These are phyloP conservation scores for Cercospora sp. DNA, from an alignment of 2,329 filamentous ascomycete genomes.

Conservation along the genomic window DNA sequence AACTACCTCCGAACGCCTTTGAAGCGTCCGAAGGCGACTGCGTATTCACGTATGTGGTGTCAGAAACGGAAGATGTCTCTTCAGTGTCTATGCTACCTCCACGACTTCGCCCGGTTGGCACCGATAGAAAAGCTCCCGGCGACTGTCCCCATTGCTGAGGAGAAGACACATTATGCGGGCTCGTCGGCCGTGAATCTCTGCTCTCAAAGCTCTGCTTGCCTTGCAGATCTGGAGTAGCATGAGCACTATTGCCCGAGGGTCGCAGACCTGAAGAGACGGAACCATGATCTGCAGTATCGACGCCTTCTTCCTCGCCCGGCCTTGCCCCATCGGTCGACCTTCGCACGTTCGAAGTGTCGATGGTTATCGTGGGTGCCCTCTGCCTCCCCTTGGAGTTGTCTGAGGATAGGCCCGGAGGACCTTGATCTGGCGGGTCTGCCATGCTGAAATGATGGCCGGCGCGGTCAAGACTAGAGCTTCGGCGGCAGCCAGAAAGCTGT, in stretches of 20 bases:
- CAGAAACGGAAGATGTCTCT: conserved; percentile 57
- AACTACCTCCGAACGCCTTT: conserved; percentile 33
- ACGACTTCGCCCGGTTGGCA: conserved; percentile 63
- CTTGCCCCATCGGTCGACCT: conserved; percentile 36
- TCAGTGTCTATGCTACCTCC: conserved; percentile 68
- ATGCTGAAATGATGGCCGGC: conserved; percentile 9
- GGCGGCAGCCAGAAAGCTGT: not conserved
- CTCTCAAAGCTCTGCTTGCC: conserved; percentile 64
- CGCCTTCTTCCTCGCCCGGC: conserved; percentile 38
- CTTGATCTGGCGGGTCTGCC: not conserved
- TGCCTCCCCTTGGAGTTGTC: conserved; percentile 21
- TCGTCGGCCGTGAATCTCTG: conserved; percentile 64
- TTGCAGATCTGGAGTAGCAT: conserved; percentile 51
- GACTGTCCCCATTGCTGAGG: conserved; percentile 56
- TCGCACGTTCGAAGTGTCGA: conserved; percentile 52
- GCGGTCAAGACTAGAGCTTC: not conserved
- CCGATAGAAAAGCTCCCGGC: conserved; percentile 60
- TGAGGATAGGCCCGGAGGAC: not conserved
- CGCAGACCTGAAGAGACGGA: conserved; percentile 14
- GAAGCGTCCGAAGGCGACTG: conserved; percentile 40
- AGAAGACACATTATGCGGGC: conserved; percentile 67
- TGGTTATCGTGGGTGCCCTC: conserved; percentile 54
- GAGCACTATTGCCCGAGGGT: conserved; percentile 21
- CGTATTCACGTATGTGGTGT: conserved; percentile 59
- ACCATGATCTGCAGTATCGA: conserved; percentile 34